These are phyloP conservation scores for Plasmodium gonderi DNA, from an alignment of 169 alveolate species.

Conservation along the genomic window DNA sequence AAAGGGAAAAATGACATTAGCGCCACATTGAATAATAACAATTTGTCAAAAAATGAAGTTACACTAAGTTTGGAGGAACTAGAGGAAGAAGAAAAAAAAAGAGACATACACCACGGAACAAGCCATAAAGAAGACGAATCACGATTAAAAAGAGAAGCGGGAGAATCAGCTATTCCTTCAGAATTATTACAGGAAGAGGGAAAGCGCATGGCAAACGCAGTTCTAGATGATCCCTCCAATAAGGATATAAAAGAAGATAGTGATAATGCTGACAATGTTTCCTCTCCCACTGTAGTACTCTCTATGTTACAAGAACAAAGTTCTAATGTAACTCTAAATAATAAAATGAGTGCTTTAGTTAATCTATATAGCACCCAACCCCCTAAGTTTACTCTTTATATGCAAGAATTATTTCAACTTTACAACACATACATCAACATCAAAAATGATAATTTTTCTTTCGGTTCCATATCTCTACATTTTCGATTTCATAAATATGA, in stretches of 20 bases:
- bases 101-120: background rate
- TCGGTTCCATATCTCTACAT: slow-evolving; percentile 29
- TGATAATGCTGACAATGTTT: no score
- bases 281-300: no score
- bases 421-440: slow-evolving; percentile 16
- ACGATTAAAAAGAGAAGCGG: background rate
- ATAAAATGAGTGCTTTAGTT: background rate
- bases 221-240: no score
- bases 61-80: background rate
- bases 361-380: background rate
- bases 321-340: background rate
- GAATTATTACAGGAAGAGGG: no score
- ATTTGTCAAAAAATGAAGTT: background rate
- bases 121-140: background rate
- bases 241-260: no score
- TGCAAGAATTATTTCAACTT: background rate
- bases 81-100: background rate
- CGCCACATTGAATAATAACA: background rate
- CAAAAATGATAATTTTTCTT: background rate
- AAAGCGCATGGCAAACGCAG: no score
- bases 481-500: background rate
- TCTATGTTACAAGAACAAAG: no score
- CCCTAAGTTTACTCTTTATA: background rate
- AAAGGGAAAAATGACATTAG: background rate
- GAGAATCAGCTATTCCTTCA: no score